Evolutionary conservation across 2,329 filamentous ascomycete species (phyloP).

Genomic region (Penicillium sp.): DNA sequence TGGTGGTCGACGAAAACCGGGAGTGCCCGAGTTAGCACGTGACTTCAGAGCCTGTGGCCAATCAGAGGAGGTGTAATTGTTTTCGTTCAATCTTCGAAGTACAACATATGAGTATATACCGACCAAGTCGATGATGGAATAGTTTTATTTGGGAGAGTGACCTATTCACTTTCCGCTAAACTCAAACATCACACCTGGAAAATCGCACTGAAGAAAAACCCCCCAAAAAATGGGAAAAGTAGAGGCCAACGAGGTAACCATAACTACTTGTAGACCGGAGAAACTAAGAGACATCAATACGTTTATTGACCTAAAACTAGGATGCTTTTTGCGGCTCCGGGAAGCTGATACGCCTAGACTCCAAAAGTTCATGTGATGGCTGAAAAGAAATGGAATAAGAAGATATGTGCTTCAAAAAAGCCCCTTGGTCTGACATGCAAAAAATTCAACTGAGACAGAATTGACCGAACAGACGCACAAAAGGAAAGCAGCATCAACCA

Average conservation of each 20-base stretch:
- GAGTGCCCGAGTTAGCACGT: constrained; percentile 27
- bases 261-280: background rate
- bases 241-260: background rate
- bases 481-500: constrained; percentile 21
- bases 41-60: constrained; percentile 21
- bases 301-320: background rate
- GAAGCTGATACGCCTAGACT: constrained; percentile 1
- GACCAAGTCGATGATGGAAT: background rate
- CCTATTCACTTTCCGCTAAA: too few relatives aligned
- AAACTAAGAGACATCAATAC: background rate
- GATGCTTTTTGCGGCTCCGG: background rate
- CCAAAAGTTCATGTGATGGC: background rate
- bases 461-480: constrained; percentile 2
- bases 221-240: background rate
- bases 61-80: constrained; percentile 24
- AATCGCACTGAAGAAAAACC: background rate
- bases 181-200: too few relatives aligned
- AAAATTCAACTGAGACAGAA: constrained; percentile 14
- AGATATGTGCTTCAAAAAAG: constrained; percentile 23
- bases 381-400: constrained; percentile 10
- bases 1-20: constrained; percentile 37
- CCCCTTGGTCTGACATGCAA: constrained; percentile 18
- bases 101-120: too few relatives aligned
- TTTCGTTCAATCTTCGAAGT: background rate
- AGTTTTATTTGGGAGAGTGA: background rate